Percentiles rank a stretch among this genome's conserved stretches.
Conservation (phyloP, 805 yeast genomes). For the Candida bentonensis region DNA sequence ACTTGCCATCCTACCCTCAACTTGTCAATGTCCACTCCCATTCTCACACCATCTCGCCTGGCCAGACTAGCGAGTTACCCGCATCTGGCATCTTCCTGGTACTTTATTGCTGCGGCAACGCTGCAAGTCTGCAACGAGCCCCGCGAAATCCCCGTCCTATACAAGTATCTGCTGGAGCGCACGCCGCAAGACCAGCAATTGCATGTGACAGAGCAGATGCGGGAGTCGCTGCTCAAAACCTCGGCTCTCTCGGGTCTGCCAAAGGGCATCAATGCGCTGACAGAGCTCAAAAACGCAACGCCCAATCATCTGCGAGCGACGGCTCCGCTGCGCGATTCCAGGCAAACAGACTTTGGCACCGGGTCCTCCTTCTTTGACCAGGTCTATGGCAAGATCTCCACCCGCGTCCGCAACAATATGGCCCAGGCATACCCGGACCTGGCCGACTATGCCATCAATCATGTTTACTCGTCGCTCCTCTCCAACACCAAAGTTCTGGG, state of each 20-base stretch:
- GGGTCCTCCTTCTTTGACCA: constrained; percentile 61
- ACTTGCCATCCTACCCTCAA: too few species aligned
- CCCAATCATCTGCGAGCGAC: constrained; percentile 35
- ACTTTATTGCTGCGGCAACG: constrained; percentile 64
- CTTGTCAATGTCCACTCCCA: background rate
- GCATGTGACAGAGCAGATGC: constrained; percentile 36
- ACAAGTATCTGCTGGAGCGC: constrained; percentile 47
- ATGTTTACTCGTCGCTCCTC: constrained; percentile 67
- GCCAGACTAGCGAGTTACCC: constrained; percentile 29
- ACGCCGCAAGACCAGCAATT: constrained; percentile 13
- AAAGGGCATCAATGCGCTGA: constrained; percentile 66
- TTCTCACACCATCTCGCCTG: background rate
- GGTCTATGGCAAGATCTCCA: constrained; percentile 63
- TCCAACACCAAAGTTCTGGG: constrained; percentile 50
- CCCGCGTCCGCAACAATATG: constrained; percentile 55
- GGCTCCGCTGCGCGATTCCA: constrained; percentile 13
- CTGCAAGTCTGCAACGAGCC: constrained; percentile 74
- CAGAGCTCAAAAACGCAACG: constrained; percentile 46
- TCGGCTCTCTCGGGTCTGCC: constrained; percentile 78
- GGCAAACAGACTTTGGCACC: constrained; percentile 10
- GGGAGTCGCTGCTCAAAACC: constrained; percentile 69
- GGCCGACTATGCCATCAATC: constrained; percentile 55
- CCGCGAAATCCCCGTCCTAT: constrained; percentile 60
- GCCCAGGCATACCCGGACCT: constrained; percentile 71
- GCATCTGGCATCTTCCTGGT: constrained; percentile 49